A percentile compares a stretch with the other conserved stretches of the same genome.
phyloP scores from a whole-genome alignment of 1,284 basidiomycete genomes.

The Tilletia setariae region DNA sequence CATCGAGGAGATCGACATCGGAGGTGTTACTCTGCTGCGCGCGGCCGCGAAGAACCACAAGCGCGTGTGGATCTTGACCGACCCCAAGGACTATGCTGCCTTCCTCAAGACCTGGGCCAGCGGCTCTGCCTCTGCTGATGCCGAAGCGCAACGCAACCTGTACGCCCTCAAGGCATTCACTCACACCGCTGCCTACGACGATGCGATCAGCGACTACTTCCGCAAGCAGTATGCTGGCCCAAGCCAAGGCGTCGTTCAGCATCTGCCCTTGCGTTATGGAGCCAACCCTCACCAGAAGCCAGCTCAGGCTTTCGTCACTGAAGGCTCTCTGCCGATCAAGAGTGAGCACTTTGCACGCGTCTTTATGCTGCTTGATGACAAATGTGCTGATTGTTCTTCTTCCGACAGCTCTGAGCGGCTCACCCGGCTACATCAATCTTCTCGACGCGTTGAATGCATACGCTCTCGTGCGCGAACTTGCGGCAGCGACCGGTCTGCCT shows the following conservation, averaged over 20 bases:
- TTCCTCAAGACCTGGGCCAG: constrained; percentile 70
- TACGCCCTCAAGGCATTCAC: constrained; percentile 97
- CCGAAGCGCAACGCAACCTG: constrained; percentile 70
- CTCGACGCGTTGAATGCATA: constrained; percentile 96
- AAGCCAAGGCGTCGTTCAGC: constrained; percentile 57
- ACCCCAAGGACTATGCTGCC: constrained; percentile 84
- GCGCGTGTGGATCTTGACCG: constrained; percentile 69
- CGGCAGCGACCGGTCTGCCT: constrained; percentile 73
- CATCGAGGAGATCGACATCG: constrained; percentile 98
- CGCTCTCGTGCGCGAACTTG: constrained; percentile 90
- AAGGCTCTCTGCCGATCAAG: constrained; percentile 89
- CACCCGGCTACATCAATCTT: constrained; percentile 99
- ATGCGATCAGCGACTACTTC: constrained; percentile 94
- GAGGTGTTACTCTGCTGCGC: constrained; percentile 93
- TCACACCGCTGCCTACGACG: constrained; percentile 90
- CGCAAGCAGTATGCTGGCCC: constrained; percentile 83
- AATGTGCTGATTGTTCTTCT: background rate
- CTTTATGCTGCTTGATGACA: background rate
- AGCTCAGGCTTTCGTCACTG: constrained; percentile 89
- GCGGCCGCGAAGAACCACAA: constrained; percentile 99
- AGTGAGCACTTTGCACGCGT: constrained; percentile 59
- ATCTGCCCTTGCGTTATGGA: constrained; percentile 85
- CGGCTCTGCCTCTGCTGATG: constrained; percentile 56
- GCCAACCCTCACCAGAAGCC: constrained; percentile 99
- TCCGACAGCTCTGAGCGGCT: constrained; percentile 75